Conservation (phyloP, 1,284 basidiomycete species). For the Kwoniella shivajii region DNA sequence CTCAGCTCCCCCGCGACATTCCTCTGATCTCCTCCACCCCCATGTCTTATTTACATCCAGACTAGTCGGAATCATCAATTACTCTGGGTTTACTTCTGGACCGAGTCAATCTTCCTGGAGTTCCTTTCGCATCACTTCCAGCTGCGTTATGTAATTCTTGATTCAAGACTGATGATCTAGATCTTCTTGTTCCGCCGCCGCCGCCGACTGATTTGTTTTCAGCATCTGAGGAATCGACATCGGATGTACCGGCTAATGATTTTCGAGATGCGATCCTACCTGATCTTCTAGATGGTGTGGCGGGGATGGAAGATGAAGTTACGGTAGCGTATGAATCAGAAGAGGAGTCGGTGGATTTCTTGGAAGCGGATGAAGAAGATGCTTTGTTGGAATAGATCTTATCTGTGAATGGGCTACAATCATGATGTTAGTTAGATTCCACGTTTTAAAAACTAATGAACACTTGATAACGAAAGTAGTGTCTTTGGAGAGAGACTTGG, state of each 20-base stretch:
- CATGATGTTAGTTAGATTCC: no score
- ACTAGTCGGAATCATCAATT: constrained; percentile 26
- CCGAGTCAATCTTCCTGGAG: constrained; percentile 47
- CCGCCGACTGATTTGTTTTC: constrained; percentile 15
- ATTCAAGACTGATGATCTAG: constrained; percentile 9
- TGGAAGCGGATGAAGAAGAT: constrained; percentile 23
- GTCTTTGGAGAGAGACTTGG: no score
- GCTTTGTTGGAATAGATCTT: constrained; percentile 51
- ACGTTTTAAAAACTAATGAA: no score
- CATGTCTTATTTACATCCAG: neutral
- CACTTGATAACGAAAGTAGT: no score
- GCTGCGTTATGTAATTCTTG: constrained; percentile 13
- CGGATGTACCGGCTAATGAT: constrained; percentile 15
- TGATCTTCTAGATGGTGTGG: constrained; percentile 29
- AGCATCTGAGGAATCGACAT: constrained; percentile 9
- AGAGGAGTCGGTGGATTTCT: constrained; percentile 48
- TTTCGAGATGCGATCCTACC: constrained; percentile 26
- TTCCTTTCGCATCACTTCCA: constrained; percentile 14
- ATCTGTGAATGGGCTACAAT: constrained; percentile 54
- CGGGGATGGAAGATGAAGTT: constrained; percentile 19
- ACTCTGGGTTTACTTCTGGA: constrained; percentile 46
- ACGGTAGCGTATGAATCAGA: constrained; percentile 18
- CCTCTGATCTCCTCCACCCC: neutral
- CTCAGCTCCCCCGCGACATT: neutral
- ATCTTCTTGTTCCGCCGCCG: constrained; percentile 9